These are phyloP conservation scores for Parietichytrium sp. DNA, from an alignment of 108 stramenopile genomes.

Conservation along the genomic window DNA sequence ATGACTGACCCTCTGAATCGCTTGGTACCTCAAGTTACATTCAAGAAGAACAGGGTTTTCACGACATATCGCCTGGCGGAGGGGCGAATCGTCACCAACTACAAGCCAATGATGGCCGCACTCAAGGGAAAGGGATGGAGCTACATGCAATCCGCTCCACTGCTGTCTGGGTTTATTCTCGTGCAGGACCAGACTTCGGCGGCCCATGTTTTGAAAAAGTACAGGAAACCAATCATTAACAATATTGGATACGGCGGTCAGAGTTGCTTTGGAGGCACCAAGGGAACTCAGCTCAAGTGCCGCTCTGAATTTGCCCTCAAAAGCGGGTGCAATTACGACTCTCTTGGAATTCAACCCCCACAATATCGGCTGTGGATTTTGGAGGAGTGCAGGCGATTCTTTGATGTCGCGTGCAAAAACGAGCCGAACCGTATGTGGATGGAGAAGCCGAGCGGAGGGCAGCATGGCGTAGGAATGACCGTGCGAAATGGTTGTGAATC, in stretches of 20 bases:
- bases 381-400: background rate
- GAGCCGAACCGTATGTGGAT: background rate
- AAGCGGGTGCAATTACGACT: background rate
- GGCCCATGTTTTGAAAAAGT: background rate
- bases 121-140: background rate
- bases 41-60: slow-evolving; percentile 6
- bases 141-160: background rate
- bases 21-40: background rate
- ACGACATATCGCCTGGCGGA: slow-evolving; percentile 2
- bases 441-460: slow-evolving; percentile 29
- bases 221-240: background rate
- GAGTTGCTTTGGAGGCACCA: slow-evolving; percentile 37
- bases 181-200: slow-evolving; percentile 32
- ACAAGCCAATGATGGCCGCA: background rate
- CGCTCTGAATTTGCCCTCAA: slow-evolving; percentile 18
- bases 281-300: background rate
- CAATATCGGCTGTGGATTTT: slow-evolving; percentile 19
- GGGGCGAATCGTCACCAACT: slow-evolving; percentile 31
- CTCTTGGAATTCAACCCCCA: background rate
- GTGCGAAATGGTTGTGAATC: background rate
- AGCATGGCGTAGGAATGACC: slow-evolving; percentile 2
- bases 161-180: background rate
- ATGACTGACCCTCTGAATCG: background rate
- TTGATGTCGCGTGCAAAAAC: background rate
- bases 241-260: slow-evolving; percentile 29